These are phyloP conservation scores for Saccharomyces paradoxus DNA, from an alignment of 805 yeast genomes.

Conservation along the genomic window DNA sequence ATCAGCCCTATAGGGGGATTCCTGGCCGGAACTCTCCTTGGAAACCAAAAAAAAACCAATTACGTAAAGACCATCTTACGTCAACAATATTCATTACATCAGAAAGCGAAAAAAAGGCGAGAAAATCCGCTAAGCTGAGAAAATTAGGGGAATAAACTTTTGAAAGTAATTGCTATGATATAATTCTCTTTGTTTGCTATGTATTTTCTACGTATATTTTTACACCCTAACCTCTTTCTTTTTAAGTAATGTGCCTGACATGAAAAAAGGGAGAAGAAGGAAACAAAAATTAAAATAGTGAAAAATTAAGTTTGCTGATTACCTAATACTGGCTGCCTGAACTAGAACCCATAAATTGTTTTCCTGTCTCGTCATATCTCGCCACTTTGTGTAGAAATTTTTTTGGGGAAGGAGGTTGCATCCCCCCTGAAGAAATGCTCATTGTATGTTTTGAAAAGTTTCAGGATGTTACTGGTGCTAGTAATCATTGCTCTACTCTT, in stretches of 20 bases:
- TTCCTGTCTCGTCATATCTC: not conserved
- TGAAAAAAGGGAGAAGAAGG: not conserved
- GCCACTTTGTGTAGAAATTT: not conserved
- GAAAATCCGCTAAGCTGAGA: not conserved
- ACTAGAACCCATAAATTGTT: not conserved
- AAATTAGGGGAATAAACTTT: not conserved
- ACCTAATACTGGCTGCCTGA: not conserved
- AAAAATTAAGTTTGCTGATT: not conserved
- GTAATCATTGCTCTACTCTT: not conserved
- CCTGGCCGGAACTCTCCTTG: not conserved
- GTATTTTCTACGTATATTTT: not conserved
- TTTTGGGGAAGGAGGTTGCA: not conserved
- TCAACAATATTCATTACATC: not conserved
- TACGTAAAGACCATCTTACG: not conserved
- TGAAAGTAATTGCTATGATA: not conserved
- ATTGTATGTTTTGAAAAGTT: not conserved
- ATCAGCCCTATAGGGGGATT: not conserved
- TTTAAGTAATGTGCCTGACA: not conserved
- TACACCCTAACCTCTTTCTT: not conserved
- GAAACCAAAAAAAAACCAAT: too few relatives aligned
- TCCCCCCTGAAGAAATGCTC: not conserved
- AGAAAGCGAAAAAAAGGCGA: not conserved
- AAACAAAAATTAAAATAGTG: not conserved
- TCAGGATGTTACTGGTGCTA: not conserved
- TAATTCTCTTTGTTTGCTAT: not conserved